Percentiles rank a stretch among this genome's conserved stretches.
Conservation (phyloP, 345 rosid species). For the Draba incana region DNA sequence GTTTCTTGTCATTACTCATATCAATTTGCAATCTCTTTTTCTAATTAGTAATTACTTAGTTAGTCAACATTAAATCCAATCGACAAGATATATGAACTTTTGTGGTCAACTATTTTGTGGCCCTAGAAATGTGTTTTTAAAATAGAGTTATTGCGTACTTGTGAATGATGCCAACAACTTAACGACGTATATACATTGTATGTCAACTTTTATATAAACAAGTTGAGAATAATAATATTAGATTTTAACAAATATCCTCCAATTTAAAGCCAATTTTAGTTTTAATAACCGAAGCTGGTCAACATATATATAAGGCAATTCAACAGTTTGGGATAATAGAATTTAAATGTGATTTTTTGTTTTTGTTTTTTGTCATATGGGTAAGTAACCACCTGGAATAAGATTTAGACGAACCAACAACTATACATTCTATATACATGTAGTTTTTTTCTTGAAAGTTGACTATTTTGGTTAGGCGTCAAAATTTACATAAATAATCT, state of each 20-base stretch:
- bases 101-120: background rate
- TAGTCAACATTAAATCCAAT: slow-evolving; percentile 1
- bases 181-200: slow-evolving; percentile 2
- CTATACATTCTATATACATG: slow-evolving; percentile 34
- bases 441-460: slow-evolving; percentile 17
- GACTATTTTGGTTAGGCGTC: slow-evolving; percentile 37
- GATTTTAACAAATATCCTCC: too few species aligned
- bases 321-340: background rate
- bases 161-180: slow-evolving; percentile 28
- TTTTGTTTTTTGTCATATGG: slow-evolving; percentile 21
- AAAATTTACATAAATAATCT: slow-evolving; percentile 39
- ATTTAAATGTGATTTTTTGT: background rate
- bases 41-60: background rate
- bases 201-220: background rate
- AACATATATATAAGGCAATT: background rate
- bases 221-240: background rate
- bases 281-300: slow-evolving; percentile 15
- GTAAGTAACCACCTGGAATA: slow-evolving; percentile 31
- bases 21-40: background rate
- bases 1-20: too few species aligned
- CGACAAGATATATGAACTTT: background rate
- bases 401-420: slow-evolving; percentile 41
- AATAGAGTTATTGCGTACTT: background rate
- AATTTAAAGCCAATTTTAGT: too few species aligned
- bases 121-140: background rate